Conservation (phyloP, 2,329 filamentous ascomycete species). For the Pseudopyricularia cyperi region DNA sequence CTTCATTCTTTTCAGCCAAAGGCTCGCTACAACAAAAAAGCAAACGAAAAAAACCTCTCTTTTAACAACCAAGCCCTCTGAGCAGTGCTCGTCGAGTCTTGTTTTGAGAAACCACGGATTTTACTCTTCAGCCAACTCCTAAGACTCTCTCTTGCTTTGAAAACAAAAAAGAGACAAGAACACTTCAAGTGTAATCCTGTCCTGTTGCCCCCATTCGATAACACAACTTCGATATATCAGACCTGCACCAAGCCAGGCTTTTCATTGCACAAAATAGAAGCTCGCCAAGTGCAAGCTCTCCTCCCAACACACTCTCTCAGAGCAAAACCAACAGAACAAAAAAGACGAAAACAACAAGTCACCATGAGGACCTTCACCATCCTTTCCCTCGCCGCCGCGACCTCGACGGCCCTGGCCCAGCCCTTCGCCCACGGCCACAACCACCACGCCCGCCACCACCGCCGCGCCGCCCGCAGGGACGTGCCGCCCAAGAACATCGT, state of each 20-base stretch:
- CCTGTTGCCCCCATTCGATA: constrained; percentile 4
- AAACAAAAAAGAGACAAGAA: too few species aligned
- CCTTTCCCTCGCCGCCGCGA: constrained; percentile 23
- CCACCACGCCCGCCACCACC: constrained; percentile 23
- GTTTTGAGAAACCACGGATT: neutral
- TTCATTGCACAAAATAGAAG: neutral
- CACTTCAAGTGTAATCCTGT: constrained; percentile 4
- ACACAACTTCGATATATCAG: neutral
- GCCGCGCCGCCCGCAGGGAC: constrained; percentile 20
- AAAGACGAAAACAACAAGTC: constrained; percentile 2
- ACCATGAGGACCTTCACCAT: constrained; percentile 29
- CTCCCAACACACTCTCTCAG: neutral
- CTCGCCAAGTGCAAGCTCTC: neutral
- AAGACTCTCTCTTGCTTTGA: too few species aligned
- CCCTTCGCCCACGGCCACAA: constrained; percentile 27
- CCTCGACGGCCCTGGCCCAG: constrained; percentile 34
- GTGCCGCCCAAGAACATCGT: constrained; percentile 22
- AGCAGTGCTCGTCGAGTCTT: neutral
- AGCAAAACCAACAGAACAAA: neutral
- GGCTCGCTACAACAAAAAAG: too few species aligned
- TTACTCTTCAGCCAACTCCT: neutral
- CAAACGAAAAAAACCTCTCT: neutral
- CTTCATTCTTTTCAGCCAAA: neutral
- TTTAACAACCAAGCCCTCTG: neutral
- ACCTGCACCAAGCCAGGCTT: neutral